Conservation (phyloP, 306 rosid species). For the Cucumis cinereus region DNA sequence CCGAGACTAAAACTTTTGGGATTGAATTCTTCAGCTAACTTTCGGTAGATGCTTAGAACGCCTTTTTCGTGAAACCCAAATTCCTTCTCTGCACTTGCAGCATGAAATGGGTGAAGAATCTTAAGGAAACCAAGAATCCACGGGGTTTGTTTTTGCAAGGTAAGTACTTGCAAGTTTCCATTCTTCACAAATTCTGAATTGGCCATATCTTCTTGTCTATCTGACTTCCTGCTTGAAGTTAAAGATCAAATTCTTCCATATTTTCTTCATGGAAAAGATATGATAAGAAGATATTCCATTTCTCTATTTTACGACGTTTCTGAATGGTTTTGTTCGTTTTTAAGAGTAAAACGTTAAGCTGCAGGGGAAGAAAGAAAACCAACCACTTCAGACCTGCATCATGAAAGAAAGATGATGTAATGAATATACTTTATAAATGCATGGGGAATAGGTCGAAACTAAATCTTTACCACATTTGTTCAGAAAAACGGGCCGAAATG, state of each 20-base stretch:
- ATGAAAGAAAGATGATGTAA: neutral
- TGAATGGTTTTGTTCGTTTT: neutral
- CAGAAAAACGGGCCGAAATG: neutral
- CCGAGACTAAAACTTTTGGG: neutral
- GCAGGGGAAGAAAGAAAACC: neutral
- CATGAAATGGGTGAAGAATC: neutral
- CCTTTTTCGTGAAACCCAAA: neutral
- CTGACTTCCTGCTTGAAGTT: neutral
- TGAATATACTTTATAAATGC: neutral
- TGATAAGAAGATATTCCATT: neutral
- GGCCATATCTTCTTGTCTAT: neutral
- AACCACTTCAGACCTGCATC: neutral
- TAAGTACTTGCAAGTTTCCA: neutral
- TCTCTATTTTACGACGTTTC: neutral
- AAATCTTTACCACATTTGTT: neutral
- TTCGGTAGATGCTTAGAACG: neutral
- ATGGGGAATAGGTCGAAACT: neutral
- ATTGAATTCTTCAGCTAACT: neutral
- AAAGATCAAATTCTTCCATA: neutral
- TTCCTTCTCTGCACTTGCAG: conserved; percentile 1
- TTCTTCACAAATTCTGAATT: neutral
- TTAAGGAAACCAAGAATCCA: neutral
- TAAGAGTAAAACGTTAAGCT: neutral
- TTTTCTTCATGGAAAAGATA: neutral
- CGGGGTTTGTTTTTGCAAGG: neutral